Evolutionary conservation across 2,329 filamentous ascomycete genomes (phyloP), one percentile per base, ranked within the genome.

Genomic region (Grosmannia huntii): DNA sequence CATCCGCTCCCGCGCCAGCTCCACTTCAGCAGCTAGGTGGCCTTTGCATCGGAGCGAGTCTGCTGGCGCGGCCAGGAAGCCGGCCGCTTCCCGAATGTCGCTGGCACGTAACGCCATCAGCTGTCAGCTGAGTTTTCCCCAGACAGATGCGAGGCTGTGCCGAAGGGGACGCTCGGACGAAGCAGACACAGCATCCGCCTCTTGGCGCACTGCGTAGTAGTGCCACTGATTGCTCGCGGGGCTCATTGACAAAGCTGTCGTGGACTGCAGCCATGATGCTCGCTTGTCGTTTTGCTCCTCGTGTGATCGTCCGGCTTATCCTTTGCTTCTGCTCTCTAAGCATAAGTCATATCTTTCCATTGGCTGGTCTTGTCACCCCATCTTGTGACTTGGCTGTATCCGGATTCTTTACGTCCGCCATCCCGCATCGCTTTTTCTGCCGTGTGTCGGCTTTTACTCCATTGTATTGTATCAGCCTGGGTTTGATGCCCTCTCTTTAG

Each of bases 161-260:
- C 14, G 38, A 16, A 41, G 38, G 19, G 19, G 19, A 19, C 31
- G 31, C 5, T 33, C 31, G 31, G 31, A 33, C 31, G 11, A 7
- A 33, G 5, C 31, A 33, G 5, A 9, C 31, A 33, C 31, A 10
- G 80, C 71, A 83, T 78, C 23, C 81, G 72, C 62, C 82, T 78
- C 70, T 84, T 84, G 64, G 78, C 68, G 60, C 80, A 74, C 65
- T 73, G 74, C 11, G 27, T 28, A 4, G 27, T 28, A 28, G 27
- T 28, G 27, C 27, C 27, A 28, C 27, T 4, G 27, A 28, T 28
- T 28, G 27, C 27, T 7, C 7, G 27, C 7, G 27, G 27, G 27
- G 7, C 27, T n/a, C 27, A 28, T 28, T 28, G 27, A 28, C 7
- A 28, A 28, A 4, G 27, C 7, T 7, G 27, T 7, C 49, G 49